phyloP scores from a whole-genome alignment of 2,329 filamentous ascomycete genomes.

The Fusarium secorum region DNA sequence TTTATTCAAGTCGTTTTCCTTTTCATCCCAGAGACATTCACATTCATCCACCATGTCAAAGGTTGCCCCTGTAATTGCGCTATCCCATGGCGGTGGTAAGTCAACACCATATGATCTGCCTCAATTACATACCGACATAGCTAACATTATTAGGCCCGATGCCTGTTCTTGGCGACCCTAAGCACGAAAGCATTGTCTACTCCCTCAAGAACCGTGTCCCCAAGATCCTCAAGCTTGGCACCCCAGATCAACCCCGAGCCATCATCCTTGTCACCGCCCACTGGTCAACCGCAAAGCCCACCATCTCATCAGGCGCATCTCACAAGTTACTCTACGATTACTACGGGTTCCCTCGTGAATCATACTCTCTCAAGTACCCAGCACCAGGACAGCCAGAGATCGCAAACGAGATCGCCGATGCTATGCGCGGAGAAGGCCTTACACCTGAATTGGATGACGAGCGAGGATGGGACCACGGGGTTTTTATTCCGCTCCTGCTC shows the following conservation, averaged over 20 bases:
- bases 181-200: constrained; percentile 57
- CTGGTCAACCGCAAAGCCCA: constrained; percentile 60
- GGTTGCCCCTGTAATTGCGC: constrained; percentile 55
- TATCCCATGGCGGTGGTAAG: constrained; percentile 59
- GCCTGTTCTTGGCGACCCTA: constrained; percentile 64
- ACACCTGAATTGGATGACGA: constrained; percentile 48
- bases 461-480: constrained; percentile 67
- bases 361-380: constrained; percentile 64
- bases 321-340: constrained; percentile 66
- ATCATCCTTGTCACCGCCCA: constrained; percentile 67
- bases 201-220: constrained; percentile 64
- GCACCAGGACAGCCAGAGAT: constrained; percentile 63
- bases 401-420: constrained; percentile 57
- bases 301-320: constrained; percentile 57
- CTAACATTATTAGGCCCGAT: constrained; percentile 55
- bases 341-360: constrained; percentile 63
- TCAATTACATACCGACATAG: neutral
- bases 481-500: constrained; percentile 65
- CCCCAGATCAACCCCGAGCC: constrained; percentile 57
- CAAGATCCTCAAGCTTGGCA: constrained; percentile 62
- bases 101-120: neutral
- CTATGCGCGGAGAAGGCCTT: constrained; percentile 57
- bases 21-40: neutral
- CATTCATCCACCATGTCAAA: constrained; percentile 46
- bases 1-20: neutral